Percentiles rank a stretch among this genome's conserved stretches.
phyloP scores from a whole-genome alignment of 1,139 yeast species.

The Kodamaea alishanica region DNA sequence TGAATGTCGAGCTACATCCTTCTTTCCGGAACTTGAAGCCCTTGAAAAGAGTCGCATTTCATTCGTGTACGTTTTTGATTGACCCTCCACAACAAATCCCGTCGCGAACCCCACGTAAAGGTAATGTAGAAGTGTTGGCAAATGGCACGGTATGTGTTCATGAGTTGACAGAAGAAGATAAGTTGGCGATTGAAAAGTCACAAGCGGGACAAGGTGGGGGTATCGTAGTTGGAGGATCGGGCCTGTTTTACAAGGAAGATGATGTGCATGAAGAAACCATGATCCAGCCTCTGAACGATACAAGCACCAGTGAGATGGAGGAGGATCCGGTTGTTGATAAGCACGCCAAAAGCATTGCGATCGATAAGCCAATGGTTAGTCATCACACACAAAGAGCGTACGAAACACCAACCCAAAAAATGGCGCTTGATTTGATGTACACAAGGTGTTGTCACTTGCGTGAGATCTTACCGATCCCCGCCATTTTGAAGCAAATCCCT shows the following conservation, averaged over 20 bases:
- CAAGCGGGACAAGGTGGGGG: conserved; percentile 61
- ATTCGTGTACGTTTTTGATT: conserved; percentile 64
- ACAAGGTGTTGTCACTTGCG: conserved; percentile 74
- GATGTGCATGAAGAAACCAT: conserved; percentile 10
- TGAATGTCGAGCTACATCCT: conserved; percentile 9
- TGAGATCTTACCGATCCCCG: conserved; percentile 73
- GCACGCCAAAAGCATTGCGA: conserved; percentile 39
- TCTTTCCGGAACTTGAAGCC: conserved; percentile 29
- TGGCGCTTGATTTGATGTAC: conserved; percentile 62
- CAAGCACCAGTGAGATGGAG: conserved; percentile 7
- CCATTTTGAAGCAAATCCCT: conserved; percentile 70
- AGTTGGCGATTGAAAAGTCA: conserved; percentile 37
- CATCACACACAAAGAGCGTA: conserved; percentile 21
- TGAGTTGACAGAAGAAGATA: conserved; percentile 61
- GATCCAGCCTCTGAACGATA: not conserved
- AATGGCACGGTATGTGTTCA: conserved; percentile 61
- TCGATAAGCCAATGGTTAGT: conserved; percentile 49
- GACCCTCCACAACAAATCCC: conserved; percentile 75
- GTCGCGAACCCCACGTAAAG: conserved; percentile 60
- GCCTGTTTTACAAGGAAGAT: conserved; percentile 41
- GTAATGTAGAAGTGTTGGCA: conserved; percentile 62
- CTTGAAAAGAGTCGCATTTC: conserved; percentile 68
- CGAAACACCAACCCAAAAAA: conserved; percentile 37
- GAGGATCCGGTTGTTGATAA: conserved; percentile 43
- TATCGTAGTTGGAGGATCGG: conserved; percentile 76